Base-by-base conservation (phyloP, 176 grass and related monocot genomes). In the Echinochloa phyllopogon region DNA sequence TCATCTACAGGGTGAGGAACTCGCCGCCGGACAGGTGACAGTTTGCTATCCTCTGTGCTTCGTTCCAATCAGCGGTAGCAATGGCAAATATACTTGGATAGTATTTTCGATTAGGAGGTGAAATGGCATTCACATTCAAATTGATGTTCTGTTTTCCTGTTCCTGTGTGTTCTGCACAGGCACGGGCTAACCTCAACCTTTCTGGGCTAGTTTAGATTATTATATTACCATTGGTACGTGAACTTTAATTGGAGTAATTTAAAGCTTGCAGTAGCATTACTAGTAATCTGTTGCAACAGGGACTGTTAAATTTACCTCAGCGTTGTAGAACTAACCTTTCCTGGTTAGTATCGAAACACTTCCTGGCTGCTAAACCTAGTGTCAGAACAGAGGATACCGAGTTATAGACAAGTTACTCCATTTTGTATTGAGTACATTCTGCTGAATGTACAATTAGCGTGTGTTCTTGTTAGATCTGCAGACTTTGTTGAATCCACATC, bases 1-100 rank as follows among this genome's bases (percentile, higher is more conserved):
- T 98, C 68, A 92, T 95, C 39, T 92, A 90, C 83, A 93, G 77
- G 85, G 52, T 98, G 71, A 85, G 89, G 77, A 95, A 90, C 88
- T 98, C 93, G 64, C 87, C 87, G n/a, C 84, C 87, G 4, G 82
- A 95, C 47, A 95, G 96, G 96, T n/a, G n/a, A n/a, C n/a, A n/a
- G n/a, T n/a, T n/a, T n/a, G n/a, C n/a, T n/a, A n/a, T n/a, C n/a
- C n/a, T n/a, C n/a, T n/a, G n/a, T n/a, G n/a, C n/a, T n/a, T n/a
- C n/a, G n/a, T n/a, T n/a, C n/a, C n/a, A n/a, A n/a, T n/a, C n/a
- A n/a, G n/a, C n/a, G n/a, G n/a, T n/a, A n/a, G n/a, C n/a, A n/a
- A n/a, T n/a, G n/a, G n/a, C n/a, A n/a, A n/a, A n/a, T n/a, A n/a
- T n/a, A n/a, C n/a, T n/a, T n/a, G n/a, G n/a, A n/a, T n/a, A n/a